Evolutionary conservation across 164 flowering plant species (phyloP).

Genomic region (Chloranthus sessilifolius): DNA sequence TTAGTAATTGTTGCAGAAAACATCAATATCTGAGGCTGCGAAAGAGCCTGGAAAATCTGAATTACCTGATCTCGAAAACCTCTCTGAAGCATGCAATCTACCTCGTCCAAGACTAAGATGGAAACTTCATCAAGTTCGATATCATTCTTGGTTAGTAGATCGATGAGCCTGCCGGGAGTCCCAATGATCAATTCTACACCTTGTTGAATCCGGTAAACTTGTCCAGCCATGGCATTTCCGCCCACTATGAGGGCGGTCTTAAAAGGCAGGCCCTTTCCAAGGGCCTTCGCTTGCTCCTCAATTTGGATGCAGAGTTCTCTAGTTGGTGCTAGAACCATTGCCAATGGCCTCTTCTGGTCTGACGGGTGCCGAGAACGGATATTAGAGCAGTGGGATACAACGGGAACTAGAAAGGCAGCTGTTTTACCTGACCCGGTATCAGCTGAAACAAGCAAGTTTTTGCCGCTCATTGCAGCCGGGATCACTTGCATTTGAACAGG

Average conservation of each 20-base stretch:
- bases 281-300: constrained; percentile 86
- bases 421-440: constrained; percentile 95
- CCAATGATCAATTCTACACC: constrained; percentile 80
- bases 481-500: constrained; percentile 97
- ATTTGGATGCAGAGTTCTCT: constrained; percentile 89
- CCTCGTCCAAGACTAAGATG: constrained; percentile 81
- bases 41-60: constrained; percentile 74
- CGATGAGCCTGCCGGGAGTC: constrained; percentile 94
- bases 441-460: constrained; percentile 79
- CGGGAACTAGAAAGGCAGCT: constrained; percentile 75
- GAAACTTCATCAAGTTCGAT: constrained; percentile 55
- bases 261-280: constrained; percentile 81
- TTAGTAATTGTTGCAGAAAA: constrained; percentile 72
- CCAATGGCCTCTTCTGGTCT: constrained; percentile 44
- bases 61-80: constrained; percentile 88
- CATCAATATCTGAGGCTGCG: constrained; percentile 76
- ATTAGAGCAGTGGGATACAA: constrained; percentile 50
- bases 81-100: constrained; percentile 85
- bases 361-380: constrained; percentile 16
- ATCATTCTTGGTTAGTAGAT: constrained; percentile 74
- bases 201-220: constrained; percentile 62
- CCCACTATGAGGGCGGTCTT: constrained; percentile 95
- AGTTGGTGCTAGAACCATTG: constrained; percentile 84
- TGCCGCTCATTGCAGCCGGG: constrained; percentile 74
- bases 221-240: constrained; percentile 87